Conservation (phyloP, 345 rosid species). For the Lepidium africanum region DNA sequence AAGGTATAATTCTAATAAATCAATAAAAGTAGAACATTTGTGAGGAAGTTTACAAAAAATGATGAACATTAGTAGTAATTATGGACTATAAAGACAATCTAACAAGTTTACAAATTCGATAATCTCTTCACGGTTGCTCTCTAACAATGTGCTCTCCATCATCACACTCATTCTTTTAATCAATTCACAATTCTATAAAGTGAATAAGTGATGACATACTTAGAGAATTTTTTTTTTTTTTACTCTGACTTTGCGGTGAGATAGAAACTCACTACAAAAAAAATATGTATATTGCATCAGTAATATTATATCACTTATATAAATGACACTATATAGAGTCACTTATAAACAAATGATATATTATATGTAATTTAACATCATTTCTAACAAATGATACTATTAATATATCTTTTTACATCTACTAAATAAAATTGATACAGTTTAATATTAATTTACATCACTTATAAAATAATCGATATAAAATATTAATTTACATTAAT, state of each 20-base stretch:
- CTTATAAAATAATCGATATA: no score
- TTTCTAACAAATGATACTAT: no score
- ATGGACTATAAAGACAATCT: constrained; percentile 30
- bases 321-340: no score
- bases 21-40: background rate
- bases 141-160: constrained; percentile 78
- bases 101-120: constrained; percentile 78
- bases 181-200: background rate
- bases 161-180: background rate
- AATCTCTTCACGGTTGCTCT: constrained; percentile 94
- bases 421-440: no score
- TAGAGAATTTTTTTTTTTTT: background rate
- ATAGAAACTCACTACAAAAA: constrained; percentile 31
- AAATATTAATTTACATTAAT: no score
- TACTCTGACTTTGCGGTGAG: constrained; percentile 89
- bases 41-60: background rate
- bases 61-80: background rate
- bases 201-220: background rate
- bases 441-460: no score
- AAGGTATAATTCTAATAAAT: no score
- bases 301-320: no score
- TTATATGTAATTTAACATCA: no score
- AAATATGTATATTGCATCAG: no score
- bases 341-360: no score
- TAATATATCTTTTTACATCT: no score